Base-by-base conservation (phyloP, 108 stramenopile genomes). In the Fragilariopsis cylindrus region DNA sequence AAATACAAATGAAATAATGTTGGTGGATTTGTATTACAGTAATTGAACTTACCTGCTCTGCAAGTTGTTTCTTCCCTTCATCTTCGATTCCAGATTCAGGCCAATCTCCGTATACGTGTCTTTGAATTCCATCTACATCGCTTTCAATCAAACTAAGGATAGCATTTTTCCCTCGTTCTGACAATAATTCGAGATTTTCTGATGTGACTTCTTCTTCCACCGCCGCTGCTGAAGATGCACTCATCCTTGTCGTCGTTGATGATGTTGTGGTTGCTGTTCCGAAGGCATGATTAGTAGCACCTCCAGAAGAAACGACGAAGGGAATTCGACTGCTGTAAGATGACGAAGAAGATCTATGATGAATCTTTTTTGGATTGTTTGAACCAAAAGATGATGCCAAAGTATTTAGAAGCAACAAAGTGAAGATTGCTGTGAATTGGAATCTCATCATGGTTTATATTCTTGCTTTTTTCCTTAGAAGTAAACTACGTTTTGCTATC, bases 51-150 rank as follows among this genome's bases (percentile, higher is more conserved):
- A 92, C 92, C 87, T 94, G 90, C 65, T 92, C 94, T 4, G 82
- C 86, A 56, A 96, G 74, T 46, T 52, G 73, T 9, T 64, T 44
- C 76, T 97, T 97, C 48, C 72, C 92, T 12, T 89, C 91, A 74
- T 97, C 96, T 39, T 88, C 80, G 41, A 62, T 67, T 1, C 97
- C 97, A 5, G 78, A 76, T 40, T 70, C 87, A 15, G 97, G 96
- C 97, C 97, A 97, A 16, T 85, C 75, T n/a, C 73, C 85, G 67
- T 96, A 96, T 11, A 98, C 85, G 79, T 95, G 96, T n/a, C 7
- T 71, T 74, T 96, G 95, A 1, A 68, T 77, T 13, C 75, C 78
- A 74, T 79, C 65, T 2, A 48, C 63, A 72, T 93, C 92, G 47
- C 71, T 76, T 46, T 79, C 75, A 40, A 91, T 85, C 19, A 95